These are phyloP conservation scores for Cystobasidiaceae sp. DNA, from an alignment of 1,284 basidiomycete species.

Conservation along the genomic window DNA sequence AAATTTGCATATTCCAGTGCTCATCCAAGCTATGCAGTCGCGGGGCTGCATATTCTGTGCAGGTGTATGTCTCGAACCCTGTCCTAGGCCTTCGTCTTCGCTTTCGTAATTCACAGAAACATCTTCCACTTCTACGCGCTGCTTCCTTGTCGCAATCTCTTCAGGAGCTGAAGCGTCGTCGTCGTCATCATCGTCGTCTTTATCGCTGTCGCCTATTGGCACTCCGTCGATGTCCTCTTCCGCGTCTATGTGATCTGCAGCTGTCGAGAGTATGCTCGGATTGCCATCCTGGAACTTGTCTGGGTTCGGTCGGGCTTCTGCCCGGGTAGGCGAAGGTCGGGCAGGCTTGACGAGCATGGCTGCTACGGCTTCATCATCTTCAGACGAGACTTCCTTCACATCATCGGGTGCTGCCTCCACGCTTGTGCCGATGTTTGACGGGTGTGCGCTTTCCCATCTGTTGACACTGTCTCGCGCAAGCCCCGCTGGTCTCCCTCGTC, in stretches of 20 bases:
- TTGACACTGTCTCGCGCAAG: neutral
- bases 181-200: neutral
- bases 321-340: too few relatives aligned
- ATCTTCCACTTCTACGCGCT: neutral
- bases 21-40: neutral
- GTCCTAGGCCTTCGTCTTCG: neutral
- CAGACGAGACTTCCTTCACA: constrained; percentile 2
- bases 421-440: neutral
- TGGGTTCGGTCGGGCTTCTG: too few relatives aligned
- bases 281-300: too few relatives aligned
- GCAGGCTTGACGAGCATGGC: too few relatives aligned
- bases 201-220: neutral
- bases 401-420: neutral
- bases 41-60: neutral
- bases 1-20: constrained; percentile 18
- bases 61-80: neutral
- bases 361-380: neutral
- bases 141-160: neutral
- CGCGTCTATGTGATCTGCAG: neutral
- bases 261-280: too few relatives aligned
- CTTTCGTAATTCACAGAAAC: neutral
- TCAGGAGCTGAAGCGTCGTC: neutral
- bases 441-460: neutral
- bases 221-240: constrained; percentile 23
- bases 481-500: neutral